Base-by-base conservation (phyloP, 805 yeast genomes). In the Wickerhamomyces mucosus region DNA sequence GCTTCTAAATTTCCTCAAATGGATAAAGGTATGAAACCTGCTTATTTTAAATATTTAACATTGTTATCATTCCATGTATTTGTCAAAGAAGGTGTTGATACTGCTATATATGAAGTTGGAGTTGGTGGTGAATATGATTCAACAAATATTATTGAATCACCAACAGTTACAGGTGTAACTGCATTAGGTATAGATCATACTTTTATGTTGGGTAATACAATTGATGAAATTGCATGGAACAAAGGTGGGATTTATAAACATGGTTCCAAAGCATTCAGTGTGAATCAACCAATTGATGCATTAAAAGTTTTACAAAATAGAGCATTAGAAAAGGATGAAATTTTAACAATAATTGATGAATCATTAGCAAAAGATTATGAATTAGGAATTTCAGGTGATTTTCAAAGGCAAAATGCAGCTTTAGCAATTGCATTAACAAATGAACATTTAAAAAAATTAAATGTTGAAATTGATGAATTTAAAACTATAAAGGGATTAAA, bases 61-160 rank as follows among this genome's bases (percentile, higher is more conserved):
- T 58, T 94, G 13, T 56, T 92, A 37, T 84, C 96, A 3, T 92
- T 86, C 62, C 96, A 94, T 53, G 80, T 85, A 1, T 94, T 94
- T 46, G 53, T 84, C 58, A 67, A 72, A 33, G 98, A 92, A 56
- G 80, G 82, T 2, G 88, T 92, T n/a, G 82, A 86, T 50, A 72
- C 95, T 21, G 96, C 97, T 10, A 78, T 92, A 23, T 86, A 83
- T 50, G 99, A 92, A 55, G 99, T 94, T 19, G 99, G 99, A 15
- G 95, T 92, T 29, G 99, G 99, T 18, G 99, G 99, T 6, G 94
- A 83, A 51, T 85, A 75, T 48, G 99, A 92, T 55, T 84, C 96
- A n/a, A 92, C 99, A 10, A 92, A 92, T 52, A 70, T 92, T 3
- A 72, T 92, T 29, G 74, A 67, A 26, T 59, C 65, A 26, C 97